Evolutionary conservation across 345 rosid species (phyloP), one percentile per base, ranked within the genome.

Genomic region (Heritiera fomes): DNA sequence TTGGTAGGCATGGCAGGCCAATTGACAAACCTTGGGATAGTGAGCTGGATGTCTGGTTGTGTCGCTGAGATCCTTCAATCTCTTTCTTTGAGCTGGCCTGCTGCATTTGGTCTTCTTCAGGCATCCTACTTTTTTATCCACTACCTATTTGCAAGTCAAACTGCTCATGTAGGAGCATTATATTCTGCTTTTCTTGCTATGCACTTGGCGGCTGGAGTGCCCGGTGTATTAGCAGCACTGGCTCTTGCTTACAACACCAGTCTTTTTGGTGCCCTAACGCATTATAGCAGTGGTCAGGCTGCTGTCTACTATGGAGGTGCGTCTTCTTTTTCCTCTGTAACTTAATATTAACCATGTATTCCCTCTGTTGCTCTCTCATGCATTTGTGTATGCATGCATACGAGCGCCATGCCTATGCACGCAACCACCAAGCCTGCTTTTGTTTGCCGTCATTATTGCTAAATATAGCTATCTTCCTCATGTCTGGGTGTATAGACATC

Each of bases 101-200:
- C 90, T 52, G 93, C 99, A 32, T 92, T 96, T 65, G 87, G 80
- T 45, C 84, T 94, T 87, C 92, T 96, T 77, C 98, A 96, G 90
- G 97, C 95, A n/a, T 83, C 98, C 34, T 94, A 96, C 82, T 94
- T 96, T 91, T 80, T 90, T 59, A 90, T 91, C 86, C 99, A 96
- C 86, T 96, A 96, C 83, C 88, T 96, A 66, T 96, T 96, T 64
- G 98, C 99, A 6, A 94, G 99, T 89, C 99, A 96, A 84, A 92
- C 98, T 0, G 99, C 95, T 65, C 99, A 96, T 52, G 98, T 94
- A 2, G 98, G 97, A 30, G 99, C 99, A 41, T 83, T 96, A 46
- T 96, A 83, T 85, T 92, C 99, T n/a, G 99, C 99, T 30, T 96
- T 96, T 83, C 95, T 94, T 20, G 99, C 98, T 18, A 96, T 96